phyloP scores from a whole-genome alignment of 208 protist species.

The Naegleria fowleri region DNA sequence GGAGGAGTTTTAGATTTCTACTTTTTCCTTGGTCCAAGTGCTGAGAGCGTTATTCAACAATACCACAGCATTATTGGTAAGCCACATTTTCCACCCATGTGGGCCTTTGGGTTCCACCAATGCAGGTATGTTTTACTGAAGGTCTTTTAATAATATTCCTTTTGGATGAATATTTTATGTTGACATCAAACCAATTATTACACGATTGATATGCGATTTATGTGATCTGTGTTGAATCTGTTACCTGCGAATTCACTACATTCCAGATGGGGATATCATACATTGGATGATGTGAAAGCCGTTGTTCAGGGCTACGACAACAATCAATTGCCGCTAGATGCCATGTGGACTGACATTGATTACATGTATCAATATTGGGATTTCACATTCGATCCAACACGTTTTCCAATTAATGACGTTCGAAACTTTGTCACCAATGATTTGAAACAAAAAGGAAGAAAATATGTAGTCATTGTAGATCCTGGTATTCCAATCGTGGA shows the following conservation, averaged over 20 bases:
- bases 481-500: constrained; percentile 31
- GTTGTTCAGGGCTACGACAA: constrained; percentile 54
- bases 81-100: constrained; percentile 53
- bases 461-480: constrained; percentile 46
- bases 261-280: constrained; percentile 63
- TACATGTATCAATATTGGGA: constrained; percentile 67
- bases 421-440: constrained; percentile 31
- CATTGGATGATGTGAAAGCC: constrained; percentile 37
- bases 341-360: constrained; percentile 71
- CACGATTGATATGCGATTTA: too few species aligned
- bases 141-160: too few species aligned
- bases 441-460: constrained; percentile 35
- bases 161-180: too few species aligned
- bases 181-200: constrained; percentile 56
- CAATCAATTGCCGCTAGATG: constrained; percentile 62
- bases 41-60: constrained; percentile 49
- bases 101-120: constrained; percentile 60
- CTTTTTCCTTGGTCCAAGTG: constrained; percentile 60
- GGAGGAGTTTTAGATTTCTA: constrained; percentile 71
- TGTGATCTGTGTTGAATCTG: too few species aligned
- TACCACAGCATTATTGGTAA: constrained; percentile 60
- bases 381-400: constrained; percentile 58
- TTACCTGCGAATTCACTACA: too few species aligned
- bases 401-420: constrained; percentile 40
- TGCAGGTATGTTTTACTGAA: background rate